Base-by-base conservation (phyloP, 495 filamentous ascomycete genomes). In the Penicillium lividum region DNA sequence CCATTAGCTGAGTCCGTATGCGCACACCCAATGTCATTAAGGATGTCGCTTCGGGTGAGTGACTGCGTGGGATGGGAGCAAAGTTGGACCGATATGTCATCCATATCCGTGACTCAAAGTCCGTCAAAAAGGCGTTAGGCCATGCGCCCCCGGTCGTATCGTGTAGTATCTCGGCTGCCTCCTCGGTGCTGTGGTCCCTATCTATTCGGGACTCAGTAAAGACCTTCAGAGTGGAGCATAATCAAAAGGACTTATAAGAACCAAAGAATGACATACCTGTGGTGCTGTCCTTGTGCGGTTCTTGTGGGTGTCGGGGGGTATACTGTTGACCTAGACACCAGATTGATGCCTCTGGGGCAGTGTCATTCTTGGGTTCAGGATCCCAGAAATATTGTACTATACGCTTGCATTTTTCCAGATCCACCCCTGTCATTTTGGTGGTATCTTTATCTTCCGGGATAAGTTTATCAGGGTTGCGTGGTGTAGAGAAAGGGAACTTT, bases 351-450 rank as follows among this genome's bases (percentile, higher is more conserved):
- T 85, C 79, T 48, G 83, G 82, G 29, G 73, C 70, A 53, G 89
- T 79, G 65, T 96, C 90, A 70, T 97, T 97, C 62, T 82, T 84
- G 28, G 94, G 93, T 62, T 93, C 87, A 0, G 93, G 92, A 61
- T 98, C 95, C 91, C 93, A 99, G 62, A 98, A 90, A 75, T 89
- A 92, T 66, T 93, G 89, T 31, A 97, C 85, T 56, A 98, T 84
- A 56, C 90, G 86, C 72, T 91, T 92, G 76, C 84, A 89, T 64
- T 82, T 80, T 58, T 82, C 80, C 66, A 89, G 73, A 62, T 89
- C 83, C 22, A 83, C 78, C 51, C 73, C 80, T 44, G 79, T 80
- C 86, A 90, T 89, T 54, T 53, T 60, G 67, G 54, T 34, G 40
- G 36, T 33, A 18, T n/a, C 3, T 29, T n/a, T 28, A 18, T n/a